These are phyloP conservation scores for Aspergillus haitiensis DNA, from an alignment of 495 filamentous ascomycete species.

Conservation along the genomic window DNA sequence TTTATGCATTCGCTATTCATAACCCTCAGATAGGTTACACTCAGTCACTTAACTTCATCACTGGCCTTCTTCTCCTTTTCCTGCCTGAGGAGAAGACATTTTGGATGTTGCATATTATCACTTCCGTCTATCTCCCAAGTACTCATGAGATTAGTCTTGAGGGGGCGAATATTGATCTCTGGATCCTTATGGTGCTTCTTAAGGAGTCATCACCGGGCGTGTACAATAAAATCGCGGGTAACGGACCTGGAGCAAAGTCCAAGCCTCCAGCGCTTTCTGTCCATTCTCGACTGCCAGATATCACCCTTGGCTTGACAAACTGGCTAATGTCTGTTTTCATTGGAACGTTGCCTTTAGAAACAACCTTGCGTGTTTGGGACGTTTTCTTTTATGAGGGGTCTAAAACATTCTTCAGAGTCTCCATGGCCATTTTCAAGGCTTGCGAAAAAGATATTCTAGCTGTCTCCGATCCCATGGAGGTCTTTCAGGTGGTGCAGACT, in stretches of 20 bases:
- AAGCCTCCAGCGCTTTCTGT: constrained; percentile 47
- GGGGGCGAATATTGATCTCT: constrained; percentile 91
- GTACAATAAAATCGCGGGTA: constrained; percentile 85
- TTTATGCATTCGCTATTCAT: constrained; percentile 86
- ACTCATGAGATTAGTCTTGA: constrained; percentile 92
- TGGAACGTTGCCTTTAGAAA: constrained; percentile 87
- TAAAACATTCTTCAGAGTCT: constrained; percentile 91
- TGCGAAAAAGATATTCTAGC: constrained; percentile 79
- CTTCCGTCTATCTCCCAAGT: constrained; percentile 80
- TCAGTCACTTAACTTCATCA: constrained; percentile 94
- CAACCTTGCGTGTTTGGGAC: constrained; percentile 91
- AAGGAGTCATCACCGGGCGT: constrained; percentile 81
- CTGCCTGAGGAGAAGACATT: constrained; percentile 90
- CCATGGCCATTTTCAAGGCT: constrained; percentile 88
- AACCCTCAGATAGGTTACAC: constrained; percentile 92
- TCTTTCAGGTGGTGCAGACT: constrained; percentile 93
- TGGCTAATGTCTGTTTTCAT: constrained; percentile 99
- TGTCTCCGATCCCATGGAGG: constrained; percentile 88
- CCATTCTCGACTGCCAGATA: constrained; percentile 72
- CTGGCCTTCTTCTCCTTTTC: constrained; percentile 92
- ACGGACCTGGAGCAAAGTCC: constrained; percentile 55
- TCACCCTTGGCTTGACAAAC: constrained; percentile 89
- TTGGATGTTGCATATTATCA: constrained; percentile 92
- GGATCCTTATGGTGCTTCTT: constrained; percentile 83
- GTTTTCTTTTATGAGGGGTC: constrained; percentile 93